Evolutionary conservation across 169 alveolate species (phyloP).

Genomic region (Plasmodium gaboni): DNA sequence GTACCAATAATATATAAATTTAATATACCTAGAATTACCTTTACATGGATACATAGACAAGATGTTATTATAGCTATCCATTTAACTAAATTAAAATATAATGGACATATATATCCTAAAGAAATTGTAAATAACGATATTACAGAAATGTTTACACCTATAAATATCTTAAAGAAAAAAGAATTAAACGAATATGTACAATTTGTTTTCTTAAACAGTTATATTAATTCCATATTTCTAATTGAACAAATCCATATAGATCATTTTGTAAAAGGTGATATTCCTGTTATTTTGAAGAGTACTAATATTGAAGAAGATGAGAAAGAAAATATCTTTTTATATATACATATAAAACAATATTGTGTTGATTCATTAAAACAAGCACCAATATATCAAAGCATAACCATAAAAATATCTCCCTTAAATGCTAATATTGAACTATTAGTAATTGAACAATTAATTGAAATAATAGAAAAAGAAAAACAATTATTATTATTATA

Average conservation of each 20-base stretch:
- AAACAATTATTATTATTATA: constrained; percentile 76
- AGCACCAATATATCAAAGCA: constrained; percentile 87
- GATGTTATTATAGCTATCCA: constrained; percentile 84
- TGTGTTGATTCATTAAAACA: constrained; percentile 81
- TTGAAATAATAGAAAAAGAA: constrained; percentile 87
- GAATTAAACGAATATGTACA: constrained; percentile 61
- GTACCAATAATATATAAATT: constrained; percentile 76
- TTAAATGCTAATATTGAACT: constrained; percentile 90
- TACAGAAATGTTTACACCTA: constrained; percentile 45
- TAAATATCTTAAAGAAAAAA: constrained; percentile 46
- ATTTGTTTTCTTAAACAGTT: constrained; percentile 68
- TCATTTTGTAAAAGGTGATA: constrained; percentile 92
- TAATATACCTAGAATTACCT: constrained; percentile 82
- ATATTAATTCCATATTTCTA: constrained; percentile 75
- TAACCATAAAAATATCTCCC: constrained; percentile 86
- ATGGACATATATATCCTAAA: constrained; percentile 75
- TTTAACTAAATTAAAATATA: constrained; percentile 74
- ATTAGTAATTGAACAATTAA: constrained; percentile 90
- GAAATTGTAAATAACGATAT: constrained; percentile 43
- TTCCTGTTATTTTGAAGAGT: constrained; percentile 91
- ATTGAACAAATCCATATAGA: constrained; percentile 88
- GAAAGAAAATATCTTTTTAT: constrained; percentile 88
- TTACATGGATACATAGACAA: constrained; percentile 82
- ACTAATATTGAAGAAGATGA: constrained; percentile 80
- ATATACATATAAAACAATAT: constrained; percentile 82